These are phyloP conservation scores for Citrus trifoliata DNA, from an alignment of 345 rosid species.

Conservation along the genomic window DNA sequence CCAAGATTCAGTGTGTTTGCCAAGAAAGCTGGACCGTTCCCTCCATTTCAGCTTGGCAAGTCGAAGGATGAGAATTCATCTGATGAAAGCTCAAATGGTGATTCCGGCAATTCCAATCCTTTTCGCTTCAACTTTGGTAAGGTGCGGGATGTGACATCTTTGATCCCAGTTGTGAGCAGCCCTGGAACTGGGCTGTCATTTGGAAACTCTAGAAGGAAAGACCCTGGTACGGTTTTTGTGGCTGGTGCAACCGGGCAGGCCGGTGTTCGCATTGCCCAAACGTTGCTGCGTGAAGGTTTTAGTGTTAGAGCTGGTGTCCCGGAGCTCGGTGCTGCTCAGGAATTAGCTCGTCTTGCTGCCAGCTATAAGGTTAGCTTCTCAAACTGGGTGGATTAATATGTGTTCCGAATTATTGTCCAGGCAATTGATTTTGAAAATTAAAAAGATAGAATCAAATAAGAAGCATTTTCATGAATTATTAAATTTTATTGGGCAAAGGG, in stretches of 20 bases:
- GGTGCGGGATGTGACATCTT: slow-evolving; percentile 53
- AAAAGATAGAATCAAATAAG: not conserved
- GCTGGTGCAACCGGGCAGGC: slow-evolving; percentile 96
- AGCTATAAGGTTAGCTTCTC: slow-evolving; percentile 62
- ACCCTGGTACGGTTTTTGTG: slow-evolving; percentile 77
- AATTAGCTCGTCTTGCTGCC: slow-evolving; percentile 80
- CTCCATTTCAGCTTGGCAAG: slow-evolving; percentile 49
- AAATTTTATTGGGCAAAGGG: not conserved
- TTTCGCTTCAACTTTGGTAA: slow-evolving; percentile 63
- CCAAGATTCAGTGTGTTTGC: slow-evolving; percentile 50
- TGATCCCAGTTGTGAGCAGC: slow-evolving; percentile 51
- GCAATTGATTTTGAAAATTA: not conserved
- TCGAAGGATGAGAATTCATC: slow-evolving; percentile 30
- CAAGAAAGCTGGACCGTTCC: slow-evolving; percentile 46
- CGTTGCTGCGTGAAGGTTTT: slow-evolving; percentile 73
- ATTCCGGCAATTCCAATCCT: slow-evolving; percentile 40
- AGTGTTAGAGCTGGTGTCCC: slow-evolving; percentile 90
- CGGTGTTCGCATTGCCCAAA: slow-evolving; percentile 76
- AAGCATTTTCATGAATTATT: not conserved
- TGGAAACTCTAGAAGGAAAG: slow-evolving; percentile 63
- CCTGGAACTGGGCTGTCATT: slow-evolving; percentile 57
- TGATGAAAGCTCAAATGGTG: slow-evolving; percentile 27
- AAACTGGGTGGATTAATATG: not conserved
- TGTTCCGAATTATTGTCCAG: not conserved
- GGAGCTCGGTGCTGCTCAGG: slow-evolving; percentile 79